Conservation (phyloP, 768 basidiomycete species). For the Suillus paluster region DNA sequence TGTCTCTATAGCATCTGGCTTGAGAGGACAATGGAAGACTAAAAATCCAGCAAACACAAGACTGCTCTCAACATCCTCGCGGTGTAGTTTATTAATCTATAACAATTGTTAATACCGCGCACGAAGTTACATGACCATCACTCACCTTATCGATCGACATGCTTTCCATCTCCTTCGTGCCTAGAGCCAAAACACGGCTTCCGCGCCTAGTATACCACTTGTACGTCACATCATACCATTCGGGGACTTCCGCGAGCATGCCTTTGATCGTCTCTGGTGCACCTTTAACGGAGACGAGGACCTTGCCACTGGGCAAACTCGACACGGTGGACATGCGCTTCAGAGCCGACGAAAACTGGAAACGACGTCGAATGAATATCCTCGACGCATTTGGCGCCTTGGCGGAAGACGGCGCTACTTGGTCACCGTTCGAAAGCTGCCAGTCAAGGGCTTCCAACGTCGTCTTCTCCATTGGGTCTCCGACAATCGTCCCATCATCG, state of each 20-base stretch:
- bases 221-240: slow-evolving; percentile 89
- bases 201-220: slow-evolving; percentile 94
- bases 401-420: slow-evolving; percentile 59
- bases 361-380: slow-evolving; percentile 83
- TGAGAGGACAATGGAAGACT: slow-evolving; percentile 98
- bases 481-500: slow-evolving; percentile 93
- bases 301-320: slow-evolving; percentile 62
- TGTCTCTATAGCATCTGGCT: slow-evolving; percentile 87
- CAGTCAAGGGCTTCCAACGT: slow-evolving; percentile 91
- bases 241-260: slow-evolving; percentile 79
- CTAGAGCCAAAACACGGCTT: slow-evolving; percentile 91
- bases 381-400: slow-evolving; percentile 59
- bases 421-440: slow-evolving; percentile 78
- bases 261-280: slow-evolving; percentile 95
- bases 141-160: slow-evolving; percentile 74
- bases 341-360: slow-evolving; percentile 96
- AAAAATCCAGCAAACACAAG: slow-evolving; percentile 94
- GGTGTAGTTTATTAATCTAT: slow-evolving; percentile 87
- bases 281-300: slow-evolving; percentile 85
- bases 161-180: slow-evolving; percentile 79
- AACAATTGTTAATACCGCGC: background rate
- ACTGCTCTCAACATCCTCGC: slow-evolving; percentile 78
- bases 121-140: background rate
- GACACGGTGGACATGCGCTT: slow-evolving; percentile 97
- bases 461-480: slow-evolving; percentile 99